Base-by-base conservation (phyloP, 2,329 filamentous ascomycete species). In the Apiospora phragmitis region DNA sequence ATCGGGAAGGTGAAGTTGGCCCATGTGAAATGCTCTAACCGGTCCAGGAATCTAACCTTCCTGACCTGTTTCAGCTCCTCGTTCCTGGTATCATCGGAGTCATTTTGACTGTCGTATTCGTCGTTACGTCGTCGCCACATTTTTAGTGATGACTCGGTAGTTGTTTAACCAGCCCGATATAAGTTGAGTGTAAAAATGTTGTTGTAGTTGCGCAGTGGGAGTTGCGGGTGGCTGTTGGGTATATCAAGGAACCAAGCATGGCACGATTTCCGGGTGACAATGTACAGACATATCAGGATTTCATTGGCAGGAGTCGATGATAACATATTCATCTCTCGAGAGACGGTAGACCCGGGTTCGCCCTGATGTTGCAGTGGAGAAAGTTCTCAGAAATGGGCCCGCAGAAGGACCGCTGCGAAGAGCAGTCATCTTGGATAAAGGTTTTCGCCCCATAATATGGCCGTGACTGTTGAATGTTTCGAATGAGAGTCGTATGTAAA, bases 1-100 rank as follows among this genome's bases (percentile, higher is more conserved):
- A 86, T 86, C 16, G 84, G 83, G 68, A 82, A 76, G 0, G 83
- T 85, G 73, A 83, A 85, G 77, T 83, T 83, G 11, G 83, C 83
- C 83, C 83, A 85, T 9, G 84, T 85, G 74, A 85, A 85, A 73
- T 84, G 78, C 68, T 77, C 70, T n/a, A 80, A 72, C 24, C 78
- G 75, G 35, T 73, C 72, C 65, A 76, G 69, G 68, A 75, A 26
- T 47, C 42, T 42, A 5, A 32, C 11, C n/a, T 45, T 67, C 65
- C 55, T 38, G 55, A 62, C 55, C 55, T n/a, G 32, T 29, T 62
- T 32, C 32, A 62, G 55, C 55, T 62, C 55, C 55, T 62, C 55
- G 55, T 62, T 62, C 18, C 32, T 62, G 6, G 55, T 62, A 24
- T 62, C 55, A 32, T 62, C 55, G 18, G 55, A 62, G 55, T 62